Conservation (phyloP, 192 early-diverging fungal genomes). For the Coemansia sp. region DNA sequence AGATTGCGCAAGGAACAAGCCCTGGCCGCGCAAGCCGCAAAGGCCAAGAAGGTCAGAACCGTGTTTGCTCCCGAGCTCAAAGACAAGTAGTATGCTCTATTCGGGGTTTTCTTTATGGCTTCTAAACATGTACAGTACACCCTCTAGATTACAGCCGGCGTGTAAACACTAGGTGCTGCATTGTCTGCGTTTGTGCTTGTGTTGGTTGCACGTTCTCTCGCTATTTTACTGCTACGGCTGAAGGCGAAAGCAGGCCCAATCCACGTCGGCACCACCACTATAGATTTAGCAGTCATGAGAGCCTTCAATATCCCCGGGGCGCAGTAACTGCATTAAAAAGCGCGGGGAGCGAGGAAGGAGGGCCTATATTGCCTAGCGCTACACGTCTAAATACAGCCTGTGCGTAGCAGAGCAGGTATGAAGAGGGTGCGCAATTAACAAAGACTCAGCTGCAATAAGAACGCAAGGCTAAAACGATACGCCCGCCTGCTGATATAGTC, state of each 20-base stretch:
- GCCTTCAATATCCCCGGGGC: not conserved
- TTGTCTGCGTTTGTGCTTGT: not conserved
- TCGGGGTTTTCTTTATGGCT: not conserved
- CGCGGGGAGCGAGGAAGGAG: not conserved
- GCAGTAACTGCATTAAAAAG: not conserved
- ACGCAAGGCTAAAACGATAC: not conserved
- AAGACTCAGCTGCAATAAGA: not conserved
- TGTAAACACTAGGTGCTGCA: not conserved
- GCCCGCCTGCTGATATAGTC: not conserved
- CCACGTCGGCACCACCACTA: not conserved
- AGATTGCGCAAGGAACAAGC: slow-evolving; percentile 10
- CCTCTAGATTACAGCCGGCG: not conserved
- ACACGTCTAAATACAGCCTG: not conserved
- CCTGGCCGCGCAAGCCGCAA: slow-evolving; percentile 4
- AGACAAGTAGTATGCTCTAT: slow-evolving; percentile 1
- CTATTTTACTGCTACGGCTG: not conserved
- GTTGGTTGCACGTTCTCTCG: not conserved
- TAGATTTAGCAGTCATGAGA: not conserved
- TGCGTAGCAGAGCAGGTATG: not conserved
- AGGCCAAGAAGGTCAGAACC: slow-evolving; percentile 5
- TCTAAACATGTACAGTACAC: slow-evolving; percentile 2
- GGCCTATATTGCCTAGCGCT: not conserved
- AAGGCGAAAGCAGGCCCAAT: not conserved
- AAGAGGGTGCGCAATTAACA: not conserved
- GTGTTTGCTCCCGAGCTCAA: slow-evolving; percentile 19